Conservation (phyloP, 1,139 yeast genomes). For the Magnusiomyces sp. region DNA sequence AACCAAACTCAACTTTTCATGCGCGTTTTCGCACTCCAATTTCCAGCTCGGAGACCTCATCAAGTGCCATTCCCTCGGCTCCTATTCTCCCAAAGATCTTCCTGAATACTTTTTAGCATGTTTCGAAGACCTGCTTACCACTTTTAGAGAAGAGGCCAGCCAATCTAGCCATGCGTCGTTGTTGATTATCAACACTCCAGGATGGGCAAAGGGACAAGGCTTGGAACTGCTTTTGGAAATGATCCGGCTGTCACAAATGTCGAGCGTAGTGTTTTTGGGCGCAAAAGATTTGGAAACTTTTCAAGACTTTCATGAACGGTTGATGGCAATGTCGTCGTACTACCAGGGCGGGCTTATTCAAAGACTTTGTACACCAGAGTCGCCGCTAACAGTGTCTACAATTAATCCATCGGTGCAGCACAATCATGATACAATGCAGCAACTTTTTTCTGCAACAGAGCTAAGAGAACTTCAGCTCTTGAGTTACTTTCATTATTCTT, state of each 20-base stretch:
- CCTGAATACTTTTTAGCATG: conserved; percentile 50
- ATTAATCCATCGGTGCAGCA: conserved; percentile 1
- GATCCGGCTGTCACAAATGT: conserved; percentile 43
- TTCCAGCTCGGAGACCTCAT: conserved; percentile 21
- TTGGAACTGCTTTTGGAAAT: conserved; percentile 51
- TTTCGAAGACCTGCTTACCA: conserved; percentile 37
- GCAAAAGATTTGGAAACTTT: conserved; percentile 20
- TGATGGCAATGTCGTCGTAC: conserved; percentile 9
- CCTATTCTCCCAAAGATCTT: conserved; percentile 59
- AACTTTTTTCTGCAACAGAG: conserved; percentile 24
- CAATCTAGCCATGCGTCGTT: conserved; percentile 29
- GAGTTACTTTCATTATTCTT: conserved; percentile 28
- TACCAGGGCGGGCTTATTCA: neutral
- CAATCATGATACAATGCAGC: too few relatives aligned
- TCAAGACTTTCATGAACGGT: conserved; percentile 11
- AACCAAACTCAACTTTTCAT: conserved; percentile 21
- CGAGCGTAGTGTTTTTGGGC: conserved; percentile 46
- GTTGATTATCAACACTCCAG: conserved; percentile 73
- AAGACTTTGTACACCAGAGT: conserved; percentile 1
- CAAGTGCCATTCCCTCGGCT: conserved; percentile 54
- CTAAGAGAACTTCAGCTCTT: conserved; percentile 28
- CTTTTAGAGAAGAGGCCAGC: conserved; percentile 24
- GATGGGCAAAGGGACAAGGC: conserved; percentile 92
- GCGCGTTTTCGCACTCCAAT: conserved; percentile 30
- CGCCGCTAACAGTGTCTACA: neutral